phyloP scores from a whole-genome alignment of 768 basidiomycete genomes.

The Tricholoma terreum region DNA sequence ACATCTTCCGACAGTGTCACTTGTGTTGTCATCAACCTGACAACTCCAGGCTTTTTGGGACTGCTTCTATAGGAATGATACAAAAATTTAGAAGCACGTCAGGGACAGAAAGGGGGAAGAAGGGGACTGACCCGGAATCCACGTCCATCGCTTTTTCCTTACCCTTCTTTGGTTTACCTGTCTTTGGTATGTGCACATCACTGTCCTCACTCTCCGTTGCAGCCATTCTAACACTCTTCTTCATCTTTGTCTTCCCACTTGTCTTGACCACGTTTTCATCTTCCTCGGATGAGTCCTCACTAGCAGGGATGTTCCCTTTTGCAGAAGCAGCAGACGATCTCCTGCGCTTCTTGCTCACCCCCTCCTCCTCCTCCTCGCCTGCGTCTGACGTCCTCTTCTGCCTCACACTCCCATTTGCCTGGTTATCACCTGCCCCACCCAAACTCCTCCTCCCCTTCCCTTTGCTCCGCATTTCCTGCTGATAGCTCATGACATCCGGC shows the following conservation, averaged over 20 bases:
- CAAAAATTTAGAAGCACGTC: background rate
- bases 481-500: constrained; percentile 71
- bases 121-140: constrained; percentile 6
- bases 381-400: constrained; percentile 19
- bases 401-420: constrained; percentile 10
- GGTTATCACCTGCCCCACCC: constrained; percentile 16
- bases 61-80: constrained; percentile 4
- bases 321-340: background rate
- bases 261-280: background rate
- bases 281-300: background rate
- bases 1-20: constrained; percentile 55
- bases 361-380: background rate
- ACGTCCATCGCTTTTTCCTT: constrained; percentile 15
- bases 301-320: constrained; percentile 7
- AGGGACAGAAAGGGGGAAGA: background rate
- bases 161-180: constrained; percentile 17
- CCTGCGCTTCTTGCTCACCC: constrained; percentile 12
- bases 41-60: constrained; percentile 10
- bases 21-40: constrained; percentile 69
- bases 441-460: constrained; percentile 32
- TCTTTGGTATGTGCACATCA: constrained; percentile 2
- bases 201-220: constrained; percentile 9
- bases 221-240: constrained; percentile 10
- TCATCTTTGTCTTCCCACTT: constrained; percentile 16
- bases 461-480: constrained; percentile 60